Conservation (phyloP, 345 rosid genomes). For the Boechera divaricarpa region DNA sequence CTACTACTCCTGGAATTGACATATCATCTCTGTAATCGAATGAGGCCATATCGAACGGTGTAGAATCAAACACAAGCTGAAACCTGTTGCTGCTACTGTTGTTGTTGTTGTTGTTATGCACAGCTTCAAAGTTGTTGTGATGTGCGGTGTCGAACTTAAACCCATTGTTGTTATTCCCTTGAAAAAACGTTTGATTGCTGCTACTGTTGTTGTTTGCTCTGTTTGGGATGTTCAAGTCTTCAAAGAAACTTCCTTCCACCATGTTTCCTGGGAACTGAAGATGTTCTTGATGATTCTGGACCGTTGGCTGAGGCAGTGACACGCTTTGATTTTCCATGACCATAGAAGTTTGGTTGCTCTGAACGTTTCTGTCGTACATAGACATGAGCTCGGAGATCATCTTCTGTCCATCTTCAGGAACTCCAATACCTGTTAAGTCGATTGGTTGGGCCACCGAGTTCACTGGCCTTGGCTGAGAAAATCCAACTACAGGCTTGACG, state of each 20-base stretch:
- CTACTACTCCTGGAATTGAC: conserved; percentile 49
- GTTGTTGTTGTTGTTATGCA: conserved; percentile 39
- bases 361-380: conserved; percentile 68
- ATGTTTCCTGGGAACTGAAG: conserved; percentile 54
- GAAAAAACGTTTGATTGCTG: conserved; percentile 56
- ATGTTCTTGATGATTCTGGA: conserved; percentile 66
- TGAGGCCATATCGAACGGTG: conserved; percentile 65
- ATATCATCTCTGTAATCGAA: conserved; percentile 78
- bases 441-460: conserved; percentile 54
- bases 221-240: conserved; percentile 57
- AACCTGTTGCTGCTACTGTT: conserved; percentile 47
- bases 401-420: conserved; percentile 96
- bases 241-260: conserved; percentile 64
- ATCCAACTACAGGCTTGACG: conserved; percentile 72
- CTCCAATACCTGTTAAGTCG: conserved; percentile 72
- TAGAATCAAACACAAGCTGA: conserved; percentile 63
- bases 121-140: conserved; percentile 49
- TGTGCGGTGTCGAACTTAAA: conserved; percentile 31
- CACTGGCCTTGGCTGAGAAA: conserved; percentile 59
- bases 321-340: conserved; percentile 52
- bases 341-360: conserved; percentile 53
- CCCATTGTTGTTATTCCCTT: conserved; percentile 48
- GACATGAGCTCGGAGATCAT: conserved; percentile 89
- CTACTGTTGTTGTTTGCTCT: conserved; percentile 35
- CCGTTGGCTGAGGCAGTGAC: conserved; percentile 48